Base-by-base conservation (phyloP, 23 red algal species). In the Gracilariopsis chorda region DNA sequence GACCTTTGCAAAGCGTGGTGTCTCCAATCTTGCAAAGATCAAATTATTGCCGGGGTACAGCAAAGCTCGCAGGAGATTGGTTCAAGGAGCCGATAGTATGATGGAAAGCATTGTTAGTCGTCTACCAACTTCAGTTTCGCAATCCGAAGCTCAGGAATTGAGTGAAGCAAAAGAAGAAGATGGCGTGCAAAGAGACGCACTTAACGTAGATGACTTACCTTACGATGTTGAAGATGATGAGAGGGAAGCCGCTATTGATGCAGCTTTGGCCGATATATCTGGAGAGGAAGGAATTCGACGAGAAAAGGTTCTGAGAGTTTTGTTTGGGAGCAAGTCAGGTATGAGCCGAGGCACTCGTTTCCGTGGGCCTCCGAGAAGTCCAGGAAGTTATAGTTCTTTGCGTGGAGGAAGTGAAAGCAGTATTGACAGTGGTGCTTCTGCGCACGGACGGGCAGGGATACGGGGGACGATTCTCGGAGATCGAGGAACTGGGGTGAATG, bases 1-100 rank as follows among this genome's bases (percentile, higher is more conserved):
- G 70, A 86, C 91, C 48, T 85, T 94, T 47, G 80, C 82, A 3
- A 63, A 53, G 36, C 42, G 91, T 52, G 91, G 80, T 48, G 91
- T 80, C 9, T 94, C 91, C n/a, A 94, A 94, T 72, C 82, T 86
- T 30, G 82, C 91, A 39, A 86, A 87, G 73, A 85, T 86, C 30
- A 94, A 94, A 73, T 53, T 94, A 49, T 43, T 94, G 53, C 88
- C 88, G 8, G 74, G 74, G 24, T 91, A 91, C 46, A 68, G 63
- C 28, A 48, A 57, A 33, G 74, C 77, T 49, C 52, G 88, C 13
- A 65, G 77, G 48, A 3, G 60, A 39, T 45, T 91, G 20, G 63
- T 65, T 23, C 74, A 74, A 51, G 56, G 75, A 29, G 63, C 88
- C 7, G 88, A 58, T 71, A 79, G 47, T 64, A 53, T 91, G 20